Conservation (phyloP, 192 early-diverging fungal species). For the Podila epicladia region DNA sequence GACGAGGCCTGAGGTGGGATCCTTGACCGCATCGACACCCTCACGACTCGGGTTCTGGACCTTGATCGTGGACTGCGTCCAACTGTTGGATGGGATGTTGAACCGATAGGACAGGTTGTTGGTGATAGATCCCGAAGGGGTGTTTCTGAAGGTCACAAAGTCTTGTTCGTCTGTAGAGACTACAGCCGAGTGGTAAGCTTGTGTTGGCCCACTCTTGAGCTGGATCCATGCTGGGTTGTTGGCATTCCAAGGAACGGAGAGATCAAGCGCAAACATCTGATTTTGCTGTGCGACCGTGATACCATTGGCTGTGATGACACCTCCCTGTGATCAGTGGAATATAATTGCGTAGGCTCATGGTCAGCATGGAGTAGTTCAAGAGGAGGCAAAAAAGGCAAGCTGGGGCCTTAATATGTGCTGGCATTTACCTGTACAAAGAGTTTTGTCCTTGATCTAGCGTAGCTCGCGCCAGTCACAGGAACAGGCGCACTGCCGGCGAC, state of each 20-base stretch:
- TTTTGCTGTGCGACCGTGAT: slow-evolving; percentile 16
- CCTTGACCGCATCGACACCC: slow-evolving; percentile 3
- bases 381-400: no score
- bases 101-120: slow-evolving; percentile 3
- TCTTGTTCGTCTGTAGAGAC: slow-evolving; percentile 11
- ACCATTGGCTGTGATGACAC: slow-evolving; percentile 6
- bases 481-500: background rate
- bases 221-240: slow-evolving; percentile 6
- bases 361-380: background rate
- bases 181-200: slow-evolving; percentile 2
- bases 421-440: slow-evolving; percentile 10
- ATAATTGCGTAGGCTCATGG: background rate
- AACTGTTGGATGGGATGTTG: slow-evolving; percentile 1
- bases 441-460: slow-evolving; percentile 13
- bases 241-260: slow-evolving; percentile 3
- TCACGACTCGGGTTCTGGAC: slow-evolving; percentile 9
- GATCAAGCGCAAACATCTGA: slow-evolving; percentile 10
- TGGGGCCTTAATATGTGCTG: background rate
- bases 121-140: background rate
- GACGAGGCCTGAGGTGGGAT: slow-evolving; percentile 3
- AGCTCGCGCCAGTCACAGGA: slow-evolving; percentile 5
- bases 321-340: background rate
- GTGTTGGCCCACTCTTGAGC: slow-evolving; percentile 10
- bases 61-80: slow-evolving; percentile 12
- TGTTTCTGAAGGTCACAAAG: slow-evolving; percentile 6